Conservation (phyloP, 1,139 yeast species). For the Kodamaea plutei region DNA sequence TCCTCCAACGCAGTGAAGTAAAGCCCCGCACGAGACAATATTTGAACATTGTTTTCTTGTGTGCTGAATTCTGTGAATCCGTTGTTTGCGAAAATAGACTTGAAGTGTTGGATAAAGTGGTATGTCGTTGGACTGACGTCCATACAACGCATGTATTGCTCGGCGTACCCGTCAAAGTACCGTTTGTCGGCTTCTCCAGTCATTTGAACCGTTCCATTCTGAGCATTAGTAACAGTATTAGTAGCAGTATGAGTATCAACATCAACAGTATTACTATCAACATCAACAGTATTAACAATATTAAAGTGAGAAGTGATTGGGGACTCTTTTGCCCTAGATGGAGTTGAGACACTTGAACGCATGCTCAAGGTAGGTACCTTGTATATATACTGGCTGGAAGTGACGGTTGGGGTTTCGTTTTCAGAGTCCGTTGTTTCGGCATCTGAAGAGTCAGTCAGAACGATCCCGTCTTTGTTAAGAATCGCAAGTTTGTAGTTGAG, state of each 20-base stretch:
- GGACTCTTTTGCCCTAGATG: background rate
- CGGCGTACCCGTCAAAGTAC: constrained; percentile 20
- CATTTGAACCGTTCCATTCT: background rate
- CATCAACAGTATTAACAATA: background rate
- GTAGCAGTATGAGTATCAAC: too few relatives aligned
- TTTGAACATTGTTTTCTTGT: constrained; percentile 1
- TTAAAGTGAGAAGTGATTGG: background rate
- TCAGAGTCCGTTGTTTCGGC: constrained; percentile 11
- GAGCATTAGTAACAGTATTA: too few relatives aligned
- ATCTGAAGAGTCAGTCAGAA: constrained; percentile 12
- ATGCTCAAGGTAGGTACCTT: constrained; percentile 10
- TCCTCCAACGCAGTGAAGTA: constrained; percentile 37
- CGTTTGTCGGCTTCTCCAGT: constrained; percentile 1
- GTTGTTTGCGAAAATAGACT: constrained; percentile 20
- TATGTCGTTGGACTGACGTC: constrained; percentile 39
- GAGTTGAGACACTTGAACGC: too few relatives aligned
- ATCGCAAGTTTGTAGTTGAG: constrained; percentile 8
- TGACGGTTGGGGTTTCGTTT: constrained; percentile 2
- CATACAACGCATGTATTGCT: constrained; percentile 35
- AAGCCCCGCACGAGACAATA: constrained; percentile 11
- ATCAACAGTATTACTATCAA: background rate
- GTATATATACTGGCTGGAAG: constrained; percentile 10
- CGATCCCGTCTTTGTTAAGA: constrained; percentile 10
- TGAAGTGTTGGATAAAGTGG: constrained; percentile 34
- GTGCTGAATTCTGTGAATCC: constrained; percentile 21